Conservation (phyloP, 1,284 basidiomycete species). For the Pascua guehoae region DNA sequence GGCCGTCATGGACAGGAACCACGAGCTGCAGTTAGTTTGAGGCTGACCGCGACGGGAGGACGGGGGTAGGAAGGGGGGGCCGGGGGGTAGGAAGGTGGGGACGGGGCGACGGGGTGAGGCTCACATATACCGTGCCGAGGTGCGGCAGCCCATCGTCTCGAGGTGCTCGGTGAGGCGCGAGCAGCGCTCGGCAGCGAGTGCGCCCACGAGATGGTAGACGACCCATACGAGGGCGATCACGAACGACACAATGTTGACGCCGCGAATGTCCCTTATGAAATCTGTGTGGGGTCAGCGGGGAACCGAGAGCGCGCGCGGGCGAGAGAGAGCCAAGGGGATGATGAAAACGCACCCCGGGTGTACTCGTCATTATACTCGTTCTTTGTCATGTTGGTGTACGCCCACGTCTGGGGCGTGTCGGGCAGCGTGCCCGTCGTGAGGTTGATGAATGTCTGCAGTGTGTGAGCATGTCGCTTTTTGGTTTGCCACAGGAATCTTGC, state of each 20-base stretch:
- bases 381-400: slow-evolving; percentile 65
- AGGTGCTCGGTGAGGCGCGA: slow-evolving; percentile 62
- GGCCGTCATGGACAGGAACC: slow-evolving; percentile 60
- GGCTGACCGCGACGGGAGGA: slow-evolving; percentile 62
- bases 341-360: slow-evolving; percentile 56
- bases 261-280: slow-evolving; percentile 60
- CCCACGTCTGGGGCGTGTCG: slow-evolving; percentile 63
- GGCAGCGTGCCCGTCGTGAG: slow-evolving; percentile 57
- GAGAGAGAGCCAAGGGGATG: not conserved
- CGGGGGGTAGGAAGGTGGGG: too few species aligned
- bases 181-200: slow-evolving; percentile 62
- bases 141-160: slow-evolving; percentile 68
- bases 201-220: slow-evolving; percentile 68
- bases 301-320: not conserved
- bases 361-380: slow-evolving; percentile 57
- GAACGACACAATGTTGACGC: slow-evolving; percentile 62
- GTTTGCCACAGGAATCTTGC: too few species aligned
- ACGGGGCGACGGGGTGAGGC: too few species aligned
- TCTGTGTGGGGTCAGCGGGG: not conserved
- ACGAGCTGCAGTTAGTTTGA: slow-evolving; percentile 59
- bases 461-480: too few species aligned
- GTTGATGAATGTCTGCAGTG: slow-evolving; percentile 61
- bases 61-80: too few species aligned
- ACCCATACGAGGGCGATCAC: slow-evolving; percentile 67
- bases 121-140: slow-evolving; percentile 27